Evolutionary conservation across 176 grass and related monocot genomes (phyloP), one percentile per base, ranked within the genome.

Genomic region (Carex littledalei): DNA sequence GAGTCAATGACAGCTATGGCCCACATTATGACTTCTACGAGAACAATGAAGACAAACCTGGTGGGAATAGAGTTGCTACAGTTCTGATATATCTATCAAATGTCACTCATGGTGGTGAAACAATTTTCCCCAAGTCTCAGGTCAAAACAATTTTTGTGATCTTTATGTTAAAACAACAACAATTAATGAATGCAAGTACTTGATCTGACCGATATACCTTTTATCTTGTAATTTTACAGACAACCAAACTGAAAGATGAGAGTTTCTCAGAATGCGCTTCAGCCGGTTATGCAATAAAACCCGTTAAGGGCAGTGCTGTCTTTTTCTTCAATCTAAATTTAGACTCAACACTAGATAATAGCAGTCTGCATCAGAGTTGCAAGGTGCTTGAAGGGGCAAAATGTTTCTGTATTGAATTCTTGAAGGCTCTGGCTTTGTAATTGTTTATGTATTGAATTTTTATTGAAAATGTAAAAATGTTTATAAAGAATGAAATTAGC

Each of bases 61-160:
- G 68, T 64, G 31, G 17, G 6, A 58, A 87, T 86, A 84, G 35
- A 45, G 20, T 89, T 79, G 88, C 84, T 45, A 97, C 91, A 50
- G 71, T 26, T 26, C 24, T 26, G 24, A 26, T 26, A 26, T 26
- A 26, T 26, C 24, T 98, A 78, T 98, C 92, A 86, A 75, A 84
- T 89, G 87, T 86, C 58, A 91, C 85, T 73, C 24, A n/a, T 47
- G 95, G 95, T 59, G 91, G 89, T 80, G 91, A 98, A 91, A 98
- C 83, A 81, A 53, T 87, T 68, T 98, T 94, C 82, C 91, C 91
- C 21, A 87, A 85, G 63, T 93, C 86, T 41, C 78, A 94, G 94
- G 92, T 97, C 85, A 88, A 70, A 77, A 17, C 22, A 77, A 22
- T 13, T 6, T 55, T 17, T 77, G 49, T 76, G 13, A 29, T 29